Evolutionary conservation across 495 filamentous ascomycete genomes (phyloP), one percentile per base, ranked within the genome.

Genomic region (Tetracladium setigerum): DNA sequence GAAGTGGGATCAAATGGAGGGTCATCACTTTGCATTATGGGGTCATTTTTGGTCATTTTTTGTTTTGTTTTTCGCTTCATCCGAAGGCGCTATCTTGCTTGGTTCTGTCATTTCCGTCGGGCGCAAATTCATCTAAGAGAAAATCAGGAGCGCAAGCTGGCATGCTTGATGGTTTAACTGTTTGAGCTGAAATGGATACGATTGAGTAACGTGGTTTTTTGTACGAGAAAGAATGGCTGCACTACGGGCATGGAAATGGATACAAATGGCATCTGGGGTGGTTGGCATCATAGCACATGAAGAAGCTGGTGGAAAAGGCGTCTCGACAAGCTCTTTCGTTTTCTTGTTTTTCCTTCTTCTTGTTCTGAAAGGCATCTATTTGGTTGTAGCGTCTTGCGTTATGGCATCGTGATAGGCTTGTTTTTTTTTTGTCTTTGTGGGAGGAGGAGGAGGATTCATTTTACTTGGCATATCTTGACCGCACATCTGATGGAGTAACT

Each of bases 141-240:
- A 38, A 34, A 38, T 44, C 33, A 42, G 39, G 52, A 55, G 56
- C 56, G 56, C 56, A 59, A 59, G 56, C 56, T 55, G 56, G 52
- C 42, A 53, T 34, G 52, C 56, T 55, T 55, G 56, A 50, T 27
- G 3, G 22, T 27, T 27, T 27, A 7, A 27, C 22, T 7, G 22
- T 27, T 27, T 7, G 43, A 44, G 37, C 24, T 38, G 15, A 38
- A 16, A 44, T 41, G 46, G 17, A 44, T 44, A 47, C 37, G 46
- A 44, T 50, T 17, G 38, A 44, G 22, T n/a, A n/a, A n/a, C n/a
- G 22, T 27, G 22, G 22, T 27, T 3, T 27, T 27, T 46, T 53
- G 50, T 48, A 50, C 38, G 47, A 50, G 33, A 39, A 22, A 15
- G 14, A 31, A 24, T 50, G 43, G 45, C 50, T 43, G 38, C 30